These are phyloP conservation scores for Singerocomus rubriflavus DNA, from an alignment of 1,284 basidiomycete genomes.

Conservation along the genomic window DNA sequence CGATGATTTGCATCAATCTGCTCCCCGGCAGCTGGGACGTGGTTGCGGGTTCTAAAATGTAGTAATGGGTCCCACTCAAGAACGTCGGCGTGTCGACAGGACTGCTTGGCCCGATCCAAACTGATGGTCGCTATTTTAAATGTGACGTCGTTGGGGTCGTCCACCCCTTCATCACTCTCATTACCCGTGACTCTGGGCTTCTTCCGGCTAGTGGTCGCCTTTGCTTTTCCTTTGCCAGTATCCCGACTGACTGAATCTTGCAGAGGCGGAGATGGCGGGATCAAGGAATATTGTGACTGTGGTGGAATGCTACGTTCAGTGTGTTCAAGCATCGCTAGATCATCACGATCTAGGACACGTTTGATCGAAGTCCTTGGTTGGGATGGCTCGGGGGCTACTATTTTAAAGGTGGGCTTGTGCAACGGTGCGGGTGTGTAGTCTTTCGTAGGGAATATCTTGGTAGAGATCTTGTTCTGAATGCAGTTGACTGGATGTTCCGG, in stretches of 20 bases:
- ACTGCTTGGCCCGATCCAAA: constrained; percentile 11
- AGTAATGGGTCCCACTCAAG: constrained; percentile 43
- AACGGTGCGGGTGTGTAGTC: neutral
- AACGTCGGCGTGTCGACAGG: constrained; percentile 20
- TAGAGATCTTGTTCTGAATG: constrained; percentile 4
- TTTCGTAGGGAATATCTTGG: constrained; percentile 15
- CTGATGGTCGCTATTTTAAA: constrained; percentile 25
- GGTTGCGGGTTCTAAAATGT: constrained; percentile 34
- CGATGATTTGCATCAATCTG: constrained; percentile 28
- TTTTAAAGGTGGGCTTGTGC: constrained; percentile 1
- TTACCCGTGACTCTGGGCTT: constrained; percentile 36
- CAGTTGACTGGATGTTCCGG: constrained; percentile 1
- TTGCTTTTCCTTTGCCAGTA: constrained; percentile 40
- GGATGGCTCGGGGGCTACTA: neutral
- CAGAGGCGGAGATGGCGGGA: constrained; percentile 67
- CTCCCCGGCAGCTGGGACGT: constrained; percentile 27
- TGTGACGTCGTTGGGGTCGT: constrained; percentile 18
- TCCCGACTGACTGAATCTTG: constrained; percentile 30
- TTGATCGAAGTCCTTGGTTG: constrained; percentile 20
- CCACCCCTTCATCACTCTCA: constrained; percentile 36
- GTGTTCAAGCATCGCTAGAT: neutral
- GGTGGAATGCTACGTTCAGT: neutral
- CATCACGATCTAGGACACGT: constrained; percentile 17
- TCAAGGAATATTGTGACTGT: constrained; percentile 26
- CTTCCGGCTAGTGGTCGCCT: constrained; percentile 38